A percentile compares a stretch with the other conserved stretches of the same genome.
phyloP scores from a whole-genome alignment of 176 grass and related monocot genomes.

The Thinopyrum elongatum region DNA sequence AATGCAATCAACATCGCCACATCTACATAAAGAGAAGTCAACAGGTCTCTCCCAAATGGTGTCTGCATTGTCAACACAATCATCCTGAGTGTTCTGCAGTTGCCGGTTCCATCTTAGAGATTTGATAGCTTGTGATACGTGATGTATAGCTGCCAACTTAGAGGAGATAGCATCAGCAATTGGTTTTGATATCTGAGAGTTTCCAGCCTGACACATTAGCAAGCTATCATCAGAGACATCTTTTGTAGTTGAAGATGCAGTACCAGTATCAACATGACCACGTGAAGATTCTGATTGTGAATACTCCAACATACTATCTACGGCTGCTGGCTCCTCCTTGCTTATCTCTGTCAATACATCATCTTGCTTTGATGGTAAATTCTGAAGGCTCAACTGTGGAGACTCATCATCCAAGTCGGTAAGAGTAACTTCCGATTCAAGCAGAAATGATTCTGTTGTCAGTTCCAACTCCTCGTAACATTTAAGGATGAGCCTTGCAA shows the following conservation, averaged over 20 bases:
- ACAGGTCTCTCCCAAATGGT: slow-evolving; percentile 56
- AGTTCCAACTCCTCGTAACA: slow-evolving; percentile 95
- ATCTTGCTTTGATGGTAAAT: slow-evolving; percentile 49
- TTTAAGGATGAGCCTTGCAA: slow-evolving; percentile 92
- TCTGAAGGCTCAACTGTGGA: slow-evolving; percentile 70
- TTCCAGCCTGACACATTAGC: slow-evolving; percentile 59
- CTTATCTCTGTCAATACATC: slow-evolving; percentile 29
- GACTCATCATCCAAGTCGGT: slow-evolving; percentile 83
- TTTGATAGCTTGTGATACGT: slow-evolving; percentile 95
- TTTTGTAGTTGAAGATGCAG: slow-evolving; percentile 38
- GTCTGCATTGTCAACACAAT: slow-evolving; percentile 43
- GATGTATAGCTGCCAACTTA: slow-evolving; percentile 97
- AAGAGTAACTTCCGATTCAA: slow-evolving; percentile 90
- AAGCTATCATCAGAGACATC: slow-evolving; percentile 46
- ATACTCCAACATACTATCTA: slow-evolving; percentile 39
- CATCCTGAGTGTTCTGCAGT: slow-evolving; percentile 66
- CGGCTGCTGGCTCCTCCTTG: slow-evolving; percentile 17
- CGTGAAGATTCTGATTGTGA: slow-evolving; percentile 28
- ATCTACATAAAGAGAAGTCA: slow-evolving; percentile 78
- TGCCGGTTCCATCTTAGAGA: slow-evolving; percentile 95
- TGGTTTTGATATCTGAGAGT: slow-evolving; percentile 48
- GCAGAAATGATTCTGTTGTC: slow-evolving; percentile 71
- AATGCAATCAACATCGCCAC: slow-evolving; percentile 94
- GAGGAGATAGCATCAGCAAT: slow-evolving; percentile 86
- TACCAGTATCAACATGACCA: slow-evolving; percentile 27